Conservation (phyloP, 2,329 filamentous ascomycete genomes). For the Coniochaeta sp. region DNA sequence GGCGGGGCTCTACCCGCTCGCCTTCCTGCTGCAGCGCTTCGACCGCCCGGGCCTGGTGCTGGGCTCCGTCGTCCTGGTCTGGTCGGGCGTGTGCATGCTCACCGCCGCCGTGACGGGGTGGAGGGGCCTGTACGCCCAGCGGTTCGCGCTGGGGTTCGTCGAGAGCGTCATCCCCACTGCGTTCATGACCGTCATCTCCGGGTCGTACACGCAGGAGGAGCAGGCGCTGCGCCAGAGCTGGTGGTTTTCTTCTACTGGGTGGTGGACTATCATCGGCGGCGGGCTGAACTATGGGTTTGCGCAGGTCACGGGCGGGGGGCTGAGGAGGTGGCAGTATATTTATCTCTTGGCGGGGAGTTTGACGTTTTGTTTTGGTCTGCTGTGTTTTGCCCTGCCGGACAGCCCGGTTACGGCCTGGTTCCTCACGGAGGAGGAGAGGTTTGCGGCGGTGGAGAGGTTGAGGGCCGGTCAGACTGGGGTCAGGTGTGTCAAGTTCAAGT, state of each 20-base stretch:
- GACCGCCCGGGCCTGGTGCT: conserved; percentile 52
- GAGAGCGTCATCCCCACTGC: conserved; percentile 59
- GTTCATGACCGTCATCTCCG: conserved; percentile 56
- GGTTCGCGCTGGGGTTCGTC: conserved; percentile 56
- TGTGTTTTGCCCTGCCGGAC: conserved; percentile 59
- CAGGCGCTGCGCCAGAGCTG: conserved; percentile 57
- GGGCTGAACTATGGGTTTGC: conserved; percentile 61
- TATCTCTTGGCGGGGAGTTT: conserved; percentile 58
- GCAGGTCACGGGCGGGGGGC: conserved; percentile 44
- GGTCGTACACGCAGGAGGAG: conserved; percentile 58
- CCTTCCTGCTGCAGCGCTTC: conserved; percentile 62
- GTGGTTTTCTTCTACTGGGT: conserved; percentile 56
- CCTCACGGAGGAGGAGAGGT: conserved; percentile 50
- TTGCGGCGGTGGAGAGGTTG: conserved; percentile 57
- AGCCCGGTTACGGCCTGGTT: conserved; percentile 65
- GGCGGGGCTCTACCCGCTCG: conserved; percentile 65
- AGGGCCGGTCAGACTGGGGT: conserved; percentile 56
- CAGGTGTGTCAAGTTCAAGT: conserved; percentile 53
- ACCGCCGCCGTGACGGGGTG: conserved; percentile 59
- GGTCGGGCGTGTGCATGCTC: conserved; percentile 59
- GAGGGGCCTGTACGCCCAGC: conserved; percentile 57
- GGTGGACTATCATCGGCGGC: conserved; percentile 56
- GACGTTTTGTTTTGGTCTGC: conserved; percentile 56
- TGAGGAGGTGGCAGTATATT: conserved; percentile 63
- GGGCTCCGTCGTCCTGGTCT: conserved; percentile 54